These are phyloP conservation scores for Emmonsiellopsis sp. DNA, from an alignment of 2,329 filamentous ascomycete species.

Conservation along the genomic window DNA sequence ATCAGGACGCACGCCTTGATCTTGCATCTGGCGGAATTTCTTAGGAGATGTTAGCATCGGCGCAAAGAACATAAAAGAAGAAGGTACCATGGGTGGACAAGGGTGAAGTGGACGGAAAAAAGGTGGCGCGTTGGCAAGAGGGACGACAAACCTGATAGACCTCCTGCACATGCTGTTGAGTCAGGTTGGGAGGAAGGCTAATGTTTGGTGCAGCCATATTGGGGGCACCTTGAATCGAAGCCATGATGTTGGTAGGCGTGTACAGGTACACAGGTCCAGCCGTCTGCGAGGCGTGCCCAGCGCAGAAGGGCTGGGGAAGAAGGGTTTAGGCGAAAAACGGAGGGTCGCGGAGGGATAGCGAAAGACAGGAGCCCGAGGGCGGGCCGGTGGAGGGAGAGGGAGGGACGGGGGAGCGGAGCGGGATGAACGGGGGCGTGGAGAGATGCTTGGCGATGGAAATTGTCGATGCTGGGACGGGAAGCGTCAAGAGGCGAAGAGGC, in stretches of 20 bases:
- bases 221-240: conserved; percentile 66
- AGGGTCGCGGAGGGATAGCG: conserved; percentile 1
- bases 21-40: conserved; percentile 87
- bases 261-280: neutral
- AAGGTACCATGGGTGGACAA: neutral
- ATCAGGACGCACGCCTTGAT: conserved; percentile 65
- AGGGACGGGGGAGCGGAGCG: conserved; percentile 13
- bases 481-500: conserved; percentile 14
- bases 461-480: conserved; percentile 18
- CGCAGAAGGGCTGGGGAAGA: neutral
- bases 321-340: neutral
- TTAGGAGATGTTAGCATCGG: conserved; percentile 38
- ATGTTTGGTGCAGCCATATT: conserved; percentile 58
- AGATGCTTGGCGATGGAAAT: too few relatives aligned
- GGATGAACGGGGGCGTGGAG: conserved; percentile 3
- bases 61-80: neutral
- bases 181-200: conserved; percentile 58
- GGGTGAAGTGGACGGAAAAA: neutral
- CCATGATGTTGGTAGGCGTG: conserved; percentile 47
- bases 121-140: conserved; percentile 5
- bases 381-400: conserved; percentile 7
- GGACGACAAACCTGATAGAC: conserved; percentile 43
- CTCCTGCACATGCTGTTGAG: conserved; percentile 69
- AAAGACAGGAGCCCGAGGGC: conserved; percentile 4
- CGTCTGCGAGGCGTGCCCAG: conserved; percentile 1